phyloP scores from a whole-genome alignment of 305 asterid genomes.

The Lippia alba region DNA sequence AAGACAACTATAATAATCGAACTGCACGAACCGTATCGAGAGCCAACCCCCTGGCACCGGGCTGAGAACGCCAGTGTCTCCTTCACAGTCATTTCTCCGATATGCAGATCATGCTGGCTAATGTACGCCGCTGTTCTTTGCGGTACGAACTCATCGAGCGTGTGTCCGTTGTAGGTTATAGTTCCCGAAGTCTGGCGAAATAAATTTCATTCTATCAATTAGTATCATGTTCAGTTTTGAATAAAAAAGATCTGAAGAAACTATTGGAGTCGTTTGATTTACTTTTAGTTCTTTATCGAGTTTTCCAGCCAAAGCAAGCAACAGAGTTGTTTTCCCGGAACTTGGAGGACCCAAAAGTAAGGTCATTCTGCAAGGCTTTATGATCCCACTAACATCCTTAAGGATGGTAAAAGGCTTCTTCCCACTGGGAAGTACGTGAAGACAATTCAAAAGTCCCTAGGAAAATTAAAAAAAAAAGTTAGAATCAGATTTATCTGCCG shows the following conservation, averaged over 20 bases:
- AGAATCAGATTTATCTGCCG: background rate
- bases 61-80: slow-evolving; percentile 88
- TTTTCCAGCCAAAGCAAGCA: slow-evolving; percentile 83
- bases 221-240: background rate
- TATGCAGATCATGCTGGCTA: slow-evolving; percentile 75
- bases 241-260: background rate
- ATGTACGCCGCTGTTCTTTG: slow-evolving; percentile 78
- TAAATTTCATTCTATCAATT: background rate
- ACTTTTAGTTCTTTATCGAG: slow-evolving; percentile 71
- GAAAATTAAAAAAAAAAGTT: background rate
- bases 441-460: slow-evolving; percentile 49
- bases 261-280: background rate
- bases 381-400: slow-evolving; percentile 68
- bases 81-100: slow-evolving; percentile 87
- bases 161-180: slow-evolving; percentile 79
- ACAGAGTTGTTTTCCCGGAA: slow-evolving; percentile 68
- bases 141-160: slow-evolving; percentile 73
- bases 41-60: slow-evolving; percentile 89
- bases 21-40: slow-evolving; percentile 69
- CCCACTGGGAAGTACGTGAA: slow-evolving; percentile 50
- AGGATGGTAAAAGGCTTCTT: slow-evolving; percentile 65
- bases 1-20: background rate
- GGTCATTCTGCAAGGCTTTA: slow-evolving; percentile 76
- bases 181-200: slow-evolving; percentile 58
- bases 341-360: slow-evolving; percentile 76